Conservation (phyloP, 208 protist genomes). For the Acanthamoeba castellanii region DNA sequence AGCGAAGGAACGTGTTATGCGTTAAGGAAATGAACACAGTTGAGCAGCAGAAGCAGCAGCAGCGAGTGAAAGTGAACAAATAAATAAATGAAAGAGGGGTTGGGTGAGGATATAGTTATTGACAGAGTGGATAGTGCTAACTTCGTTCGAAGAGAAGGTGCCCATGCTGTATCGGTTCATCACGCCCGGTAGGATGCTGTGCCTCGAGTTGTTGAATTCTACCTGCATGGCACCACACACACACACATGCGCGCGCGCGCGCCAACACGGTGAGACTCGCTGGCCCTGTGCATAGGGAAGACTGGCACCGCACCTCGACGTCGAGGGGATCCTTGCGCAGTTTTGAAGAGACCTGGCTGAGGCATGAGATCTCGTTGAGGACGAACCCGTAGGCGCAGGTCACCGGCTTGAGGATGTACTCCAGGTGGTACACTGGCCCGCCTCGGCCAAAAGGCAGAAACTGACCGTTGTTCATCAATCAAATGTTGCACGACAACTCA, state of each 20-base stretch:
- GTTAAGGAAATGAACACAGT: conserved; percentile 8
- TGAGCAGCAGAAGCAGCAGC: background rate
- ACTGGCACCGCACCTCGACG: conserved; percentile 42
- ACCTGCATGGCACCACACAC: conserved; percentile 63
- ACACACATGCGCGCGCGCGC: background rate
- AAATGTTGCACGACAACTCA: background rate
- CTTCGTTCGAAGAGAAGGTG: conserved; percentile 83
- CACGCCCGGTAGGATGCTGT: conserved; percentile 78
- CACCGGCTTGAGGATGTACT: conserved; percentile 82
- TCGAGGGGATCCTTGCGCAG: conserved; percentile 79
- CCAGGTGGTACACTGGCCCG: conserved; percentile 82
- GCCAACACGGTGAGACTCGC: background rate
- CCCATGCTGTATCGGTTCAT: conserved; percentile 83
- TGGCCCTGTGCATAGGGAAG: too few relatives aligned
- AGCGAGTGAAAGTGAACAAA: background rate
- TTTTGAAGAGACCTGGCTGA: conserved; percentile 80
- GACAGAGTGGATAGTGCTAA: conserved; percentile 81
- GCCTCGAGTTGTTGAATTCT: conserved; percentile 81
- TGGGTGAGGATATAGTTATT: conserved; percentile 82
- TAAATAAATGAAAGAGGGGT: background rate
- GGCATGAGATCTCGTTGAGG: conserved; percentile 80
- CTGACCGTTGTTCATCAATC: conserved; percentile 11
- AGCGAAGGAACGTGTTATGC: conserved; percentile 77
- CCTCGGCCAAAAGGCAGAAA: conserved; percentile 83
- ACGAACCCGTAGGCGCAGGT: conserved; percentile 80